Evolutionary conservation across 2,329 filamentous ascomycete species (phyloP), one percentile per base, ranked within the genome.

Genomic region (Fonsecaea pedrosoi): DNA sequence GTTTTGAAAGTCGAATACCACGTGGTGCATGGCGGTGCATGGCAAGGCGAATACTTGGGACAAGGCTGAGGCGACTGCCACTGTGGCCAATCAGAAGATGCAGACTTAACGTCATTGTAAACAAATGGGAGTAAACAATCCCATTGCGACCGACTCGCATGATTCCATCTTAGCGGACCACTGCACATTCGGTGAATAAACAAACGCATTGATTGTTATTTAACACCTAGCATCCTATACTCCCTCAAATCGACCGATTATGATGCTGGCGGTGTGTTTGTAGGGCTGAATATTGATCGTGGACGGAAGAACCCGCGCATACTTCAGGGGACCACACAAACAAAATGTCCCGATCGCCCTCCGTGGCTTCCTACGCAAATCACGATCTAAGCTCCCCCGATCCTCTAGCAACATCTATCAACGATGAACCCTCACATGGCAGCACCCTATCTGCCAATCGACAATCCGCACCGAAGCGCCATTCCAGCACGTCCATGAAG

Each of bases 311-410:
- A 45, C 15, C 30, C 57, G 57, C 30, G 34, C 59, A 61, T 61
- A 54, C 59, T 48, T 54, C 21, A 21, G 21, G 21, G 21, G 21
- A 21, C 21, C 32, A 45, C 59, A 18, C 30, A 34, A 35, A 35
- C 38, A 64, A 62, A 59, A 67, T 65, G 62, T 56, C 54, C 30
- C 67, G 66, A 57, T 65, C 66, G 30, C 50, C 66, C 13, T 64
- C 62, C 21, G 18, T 53, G 25, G 21, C 57, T 9, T 62, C 55
- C 57, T 64, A 64, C 59, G 30, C 57, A 40, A 54, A 68, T 30
- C 45, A 60, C 50, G 69, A 71, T 6, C 48, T 67, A 13, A 71
- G 68, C 59, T 74, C 73, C n/a, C 73, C 72, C 15, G 73, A 74
- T 63, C 73, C 73, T 54, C 70, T 74, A 4, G 65, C 69, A 4